Evolutionary conservation across 352 stramenopile species (phyloP).

Genomic region (Phytopythium ostracodes): DNA sequence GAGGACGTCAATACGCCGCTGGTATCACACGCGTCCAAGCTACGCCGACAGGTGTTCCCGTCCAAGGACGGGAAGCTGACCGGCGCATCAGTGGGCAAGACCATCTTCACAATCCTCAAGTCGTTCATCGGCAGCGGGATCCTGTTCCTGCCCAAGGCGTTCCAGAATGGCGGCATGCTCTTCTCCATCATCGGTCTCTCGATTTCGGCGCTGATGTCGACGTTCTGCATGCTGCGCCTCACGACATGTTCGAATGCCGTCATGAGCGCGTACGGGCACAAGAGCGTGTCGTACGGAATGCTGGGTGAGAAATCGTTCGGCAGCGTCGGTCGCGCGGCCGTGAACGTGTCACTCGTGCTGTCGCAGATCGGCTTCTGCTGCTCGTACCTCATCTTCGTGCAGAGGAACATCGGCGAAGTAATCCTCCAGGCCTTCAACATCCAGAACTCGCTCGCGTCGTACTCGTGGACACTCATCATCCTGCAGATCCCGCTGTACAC

Average conservation of each 20-base stretch:
- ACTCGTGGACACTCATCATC: conserved; percentile 49
- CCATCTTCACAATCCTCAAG: conserved; percentile 68
- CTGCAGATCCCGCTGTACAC: conserved; percentile 69
- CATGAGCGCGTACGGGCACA: conserved; percentile 15
- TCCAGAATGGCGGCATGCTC: conserved; percentile 64
- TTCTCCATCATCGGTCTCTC: conserved; percentile 52
- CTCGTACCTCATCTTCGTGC: conserved; percentile 74
- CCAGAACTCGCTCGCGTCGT: conserved; percentile 36
- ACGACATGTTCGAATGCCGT: conserved; percentile 47
- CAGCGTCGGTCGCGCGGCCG: conserved; percentile 35
- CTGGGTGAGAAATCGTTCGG: conserved; percentile 57
- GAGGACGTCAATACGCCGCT: conserved; percentile 34
- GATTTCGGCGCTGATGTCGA: conserved; percentile 40
- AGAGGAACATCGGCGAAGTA: conserved; percentile 63
- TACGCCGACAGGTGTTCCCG: conserved; percentile 8
- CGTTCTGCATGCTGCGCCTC: conserved; percentile 60
- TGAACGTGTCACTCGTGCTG: conserved; percentile 68
- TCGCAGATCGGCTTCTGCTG: conserved; percentile 71
- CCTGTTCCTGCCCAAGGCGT: conserved; percentile 62
- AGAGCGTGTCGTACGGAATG: conserved; percentile 52
- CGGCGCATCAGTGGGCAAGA: conserved; percentile 43
- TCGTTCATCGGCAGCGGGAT: conserved; percentile 70
- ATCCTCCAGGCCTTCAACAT: conserved; percentile 46
- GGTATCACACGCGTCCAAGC: conserved; percentile 18
- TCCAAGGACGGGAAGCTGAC: conserved; percentile 14